Conservation (phyloP, 257 asterid species). For the Solanum okadae region DNA sequence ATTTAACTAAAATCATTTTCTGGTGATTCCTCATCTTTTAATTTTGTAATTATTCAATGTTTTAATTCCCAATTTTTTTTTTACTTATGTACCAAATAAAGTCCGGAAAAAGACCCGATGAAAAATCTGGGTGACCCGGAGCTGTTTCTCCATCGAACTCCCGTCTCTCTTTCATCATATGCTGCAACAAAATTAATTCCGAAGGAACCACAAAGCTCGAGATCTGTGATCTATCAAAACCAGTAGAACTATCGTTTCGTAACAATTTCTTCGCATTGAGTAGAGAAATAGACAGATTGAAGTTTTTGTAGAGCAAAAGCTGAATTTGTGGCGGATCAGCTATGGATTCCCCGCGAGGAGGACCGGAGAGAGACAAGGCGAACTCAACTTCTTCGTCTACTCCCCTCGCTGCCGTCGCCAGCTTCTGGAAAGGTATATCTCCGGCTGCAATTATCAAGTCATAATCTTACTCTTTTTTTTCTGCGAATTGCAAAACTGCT, state of each 20-base stretch:
- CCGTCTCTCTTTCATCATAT: neutral
- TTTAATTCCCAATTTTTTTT: neutral
- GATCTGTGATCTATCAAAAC: neutral
- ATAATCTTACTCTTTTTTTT: neutral
- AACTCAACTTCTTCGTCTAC: conserved; percentile 60
- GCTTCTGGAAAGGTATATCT: conserved; percentile 82
- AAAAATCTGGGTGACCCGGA: neutral
- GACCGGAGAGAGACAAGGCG: conserved; percentile 69
- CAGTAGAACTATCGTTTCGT: neutral
- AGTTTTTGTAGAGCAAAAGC: neutral
- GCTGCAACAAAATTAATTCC: neutral
- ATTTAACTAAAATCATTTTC: neutral
- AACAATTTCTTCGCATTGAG: neutral
- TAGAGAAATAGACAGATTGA: neutral
- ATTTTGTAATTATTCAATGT: neutral
- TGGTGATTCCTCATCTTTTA: neutral
- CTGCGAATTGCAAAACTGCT: neutral
- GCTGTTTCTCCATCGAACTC: neutral
- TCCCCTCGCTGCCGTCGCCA: conserved; percentile 52
- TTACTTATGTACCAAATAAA: neutral
- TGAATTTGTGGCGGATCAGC: neutral
- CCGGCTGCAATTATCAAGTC: neutral
- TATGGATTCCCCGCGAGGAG: conserved; percentile 28
- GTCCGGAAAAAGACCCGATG: neutral
- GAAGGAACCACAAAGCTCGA: neutral